Evolutionary conservation across 148 eudicot species (phyloP), one percentile per base, ranked within the genome.

Genomic region (Spergularia marina): DNA sequence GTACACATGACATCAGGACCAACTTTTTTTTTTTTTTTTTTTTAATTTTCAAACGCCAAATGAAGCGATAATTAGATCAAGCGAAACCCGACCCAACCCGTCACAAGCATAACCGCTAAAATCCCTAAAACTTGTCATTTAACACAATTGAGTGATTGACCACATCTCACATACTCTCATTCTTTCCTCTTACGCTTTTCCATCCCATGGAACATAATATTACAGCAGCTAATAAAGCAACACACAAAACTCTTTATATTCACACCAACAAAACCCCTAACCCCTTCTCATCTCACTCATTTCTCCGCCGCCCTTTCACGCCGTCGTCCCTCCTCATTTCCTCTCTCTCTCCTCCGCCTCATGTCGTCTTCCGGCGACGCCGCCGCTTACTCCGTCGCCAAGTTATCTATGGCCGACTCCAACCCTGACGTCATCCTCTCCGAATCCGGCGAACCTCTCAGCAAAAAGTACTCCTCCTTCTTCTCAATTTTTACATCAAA

Each of bases 391-490:
- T 75, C 73, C 34, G 74, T 70, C 41, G 66, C 78, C 3, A 76
- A 69, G 4, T 54, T 83, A 41, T 68, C 80, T 0, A 61, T 75
- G 70, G 62, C 52, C 20, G 30, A 57, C 5, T 11, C 79, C 4
- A 69, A 21, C 65, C 36, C 70, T 39, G 61, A 71, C 62, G 56
- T 73, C 14, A 65, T 15, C n/a, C 66, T 70, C 12, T 39, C 75
- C 8, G 87, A 85, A 61, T 30, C 36, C 36, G 40, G 85, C 41
- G 79, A 81, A 59, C 44, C 74, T 21, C 44, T 72, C 30, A 83
- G 85, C 85, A 85, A 87, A 70, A 83, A 75, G 88, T 80, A 71
- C 60, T 16, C n/a, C 25, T n/a, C 9, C 49, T 44, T 1, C n/a
- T 61, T n/a, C 25, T 36, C 52, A 8, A 52, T 13, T 71, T 71